A percentile compares a stretch with the other conserved stretches of the same genome.
These are phyloP conservation scores for Glaciozyma antarctica DNA, from an alignment of 768 basidiomycete genomes.

Conservation along the genomic window DNA sequence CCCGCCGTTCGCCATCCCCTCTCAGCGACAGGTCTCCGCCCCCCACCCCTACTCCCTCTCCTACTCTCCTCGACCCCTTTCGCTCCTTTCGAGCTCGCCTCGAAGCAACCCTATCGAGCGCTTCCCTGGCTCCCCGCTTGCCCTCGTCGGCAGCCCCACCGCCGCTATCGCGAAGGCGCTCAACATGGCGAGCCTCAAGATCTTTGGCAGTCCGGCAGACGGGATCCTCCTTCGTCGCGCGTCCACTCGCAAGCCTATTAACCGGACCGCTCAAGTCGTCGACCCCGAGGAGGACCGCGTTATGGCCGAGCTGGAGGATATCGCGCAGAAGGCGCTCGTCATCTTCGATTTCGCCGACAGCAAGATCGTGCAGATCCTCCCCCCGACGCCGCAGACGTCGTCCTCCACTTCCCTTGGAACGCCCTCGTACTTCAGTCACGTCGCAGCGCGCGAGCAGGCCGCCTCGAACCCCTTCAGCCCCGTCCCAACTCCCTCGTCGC, in stretches of 20 bases:
- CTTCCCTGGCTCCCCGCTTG: conserved; percentile 35
- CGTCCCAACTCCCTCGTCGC: conserved; percentile 19
- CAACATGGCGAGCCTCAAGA: conserved; percentile 40
- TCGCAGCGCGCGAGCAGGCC: conserved; percentile 27
- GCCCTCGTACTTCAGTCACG: conserved; percentile 25
- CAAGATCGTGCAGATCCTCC: conserved; percentile 82
- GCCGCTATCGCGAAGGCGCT: conserved; percentile 41
- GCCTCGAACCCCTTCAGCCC: conserved; percentile 29
- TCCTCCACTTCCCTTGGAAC: conserved; percentile 22
- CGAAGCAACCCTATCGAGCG: conserved; percentile 22
- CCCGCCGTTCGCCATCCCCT: conserved; percentile 40
- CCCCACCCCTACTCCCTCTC: conserved; percentile 28
- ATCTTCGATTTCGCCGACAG: conserved; percentile 81
- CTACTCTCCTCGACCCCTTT: conserved; percentile 32
- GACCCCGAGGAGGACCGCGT: conserved; percentile 61
- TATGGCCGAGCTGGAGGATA: conserved; percentile 69
- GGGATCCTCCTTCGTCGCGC: conserved; percentile 34
- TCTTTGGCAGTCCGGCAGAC: conserved; percentile 38
- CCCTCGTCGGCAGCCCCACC: conserved; percentile 34
- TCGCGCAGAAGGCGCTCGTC: conserved; percentile 93
- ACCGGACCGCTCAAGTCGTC: conserved; percentile 18
- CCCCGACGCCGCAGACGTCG: conserved; percentile 51
- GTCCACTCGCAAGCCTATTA: conserved; percentile 30
- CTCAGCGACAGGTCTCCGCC: conserved; percentile 14
- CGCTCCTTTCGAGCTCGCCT: conserved; percentile 31